These are phyloP conservation scores for Cryptosporidium parvum DNA, from an alignment of 169 alveolate species.

Conservation along the genomic window DNA sequence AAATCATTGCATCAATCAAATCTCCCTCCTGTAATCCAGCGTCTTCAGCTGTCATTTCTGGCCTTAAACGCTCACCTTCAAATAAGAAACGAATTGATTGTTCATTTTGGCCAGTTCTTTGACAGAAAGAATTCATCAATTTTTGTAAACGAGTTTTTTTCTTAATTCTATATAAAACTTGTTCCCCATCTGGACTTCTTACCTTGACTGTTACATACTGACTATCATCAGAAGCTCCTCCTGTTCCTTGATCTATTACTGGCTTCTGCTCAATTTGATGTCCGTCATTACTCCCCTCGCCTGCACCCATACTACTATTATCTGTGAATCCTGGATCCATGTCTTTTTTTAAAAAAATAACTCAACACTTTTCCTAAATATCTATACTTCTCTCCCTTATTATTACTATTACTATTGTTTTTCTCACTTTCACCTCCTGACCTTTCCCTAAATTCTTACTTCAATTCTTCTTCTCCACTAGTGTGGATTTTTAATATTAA, in stretches of 20 bases:
- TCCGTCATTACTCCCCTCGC: neutral
- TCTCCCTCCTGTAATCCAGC: conserved; percentile 96
- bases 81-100: conserved; percentile 94
- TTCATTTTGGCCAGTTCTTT: conserved; percentile 92
- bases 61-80: conserved; percentile 97
- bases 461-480: too few relatives aligned
- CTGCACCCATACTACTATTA: neutral
- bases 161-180: conserved; percentile 95
- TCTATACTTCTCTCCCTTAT: neutral
- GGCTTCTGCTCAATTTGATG: conserved; percentile 63
- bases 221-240: conserved; percentile 61
- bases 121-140: conserved; percentile 97
- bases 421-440: too few relatives aligned
- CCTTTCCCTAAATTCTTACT: too few relatives aligned
- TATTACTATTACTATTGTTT: neutral
- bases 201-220: conserved; percentile 76
- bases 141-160: conserved; percentile 94
- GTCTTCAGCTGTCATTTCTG: conserved; percentile 94
- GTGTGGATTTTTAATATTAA: too few relatives aligned
- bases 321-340: conserved; percentile 44
- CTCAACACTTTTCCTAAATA: neutral
- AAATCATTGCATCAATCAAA: conserved; percentile 98
- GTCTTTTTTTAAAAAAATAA: neutral
- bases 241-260: conserved; percentile 63
- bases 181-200: conserved; percentile 93